Base-by-base conservation (phyloP, 805 yeast genomes). In the Zygosaccharomyces bisporus region DNA sequence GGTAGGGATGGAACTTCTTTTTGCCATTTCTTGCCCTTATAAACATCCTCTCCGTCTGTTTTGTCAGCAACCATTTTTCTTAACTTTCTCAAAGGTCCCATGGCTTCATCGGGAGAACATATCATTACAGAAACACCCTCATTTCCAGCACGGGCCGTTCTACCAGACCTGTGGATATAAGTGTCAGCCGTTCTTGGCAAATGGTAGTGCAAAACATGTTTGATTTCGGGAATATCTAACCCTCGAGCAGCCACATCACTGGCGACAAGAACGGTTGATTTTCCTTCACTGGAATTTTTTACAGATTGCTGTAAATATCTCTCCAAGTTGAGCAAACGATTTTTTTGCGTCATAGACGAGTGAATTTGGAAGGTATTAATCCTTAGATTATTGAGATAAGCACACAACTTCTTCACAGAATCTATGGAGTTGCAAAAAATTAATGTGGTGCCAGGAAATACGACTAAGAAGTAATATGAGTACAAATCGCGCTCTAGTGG, bases 241-340 rank as follows among this genome's bases (percentile, higher is more conserved):
- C 99, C 99, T 72, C 99, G 79, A 3, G 99, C 99, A 2, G 99
- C 99, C 36, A 93, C 98, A 67, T 93, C 99, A 3, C 98, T 88
- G 1, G 97, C 96, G 42, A 93, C 77, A 44, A 93, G 71, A 2
- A 90, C 90, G 0, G 86, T 72, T 3, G 80, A 69, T 39, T 67
- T 74, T 17, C 76, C 75, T 38, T 72, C 67, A 5, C 68, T 65
- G 17, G 58, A 58, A 39, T 68, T 67, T 14, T 51, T 50, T 20
- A 55, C 54, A 35, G 77, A 72, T 14, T 80, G 73, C 37, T 70
- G 74, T 52, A 75, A 78, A 71, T 89, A 91, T 49, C 83, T 76
- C 67, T 93, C 99, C 56, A 93, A 69, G 2, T 91, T 79, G 54
- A 90, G 76, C 55, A 93, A 69, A 59, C 99, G 79, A 62, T 88